Base-by-base conservation (phyloP, 2,329 filamentous ascomycete genomes). In the Neofusicoccum laricinum region DNA sequence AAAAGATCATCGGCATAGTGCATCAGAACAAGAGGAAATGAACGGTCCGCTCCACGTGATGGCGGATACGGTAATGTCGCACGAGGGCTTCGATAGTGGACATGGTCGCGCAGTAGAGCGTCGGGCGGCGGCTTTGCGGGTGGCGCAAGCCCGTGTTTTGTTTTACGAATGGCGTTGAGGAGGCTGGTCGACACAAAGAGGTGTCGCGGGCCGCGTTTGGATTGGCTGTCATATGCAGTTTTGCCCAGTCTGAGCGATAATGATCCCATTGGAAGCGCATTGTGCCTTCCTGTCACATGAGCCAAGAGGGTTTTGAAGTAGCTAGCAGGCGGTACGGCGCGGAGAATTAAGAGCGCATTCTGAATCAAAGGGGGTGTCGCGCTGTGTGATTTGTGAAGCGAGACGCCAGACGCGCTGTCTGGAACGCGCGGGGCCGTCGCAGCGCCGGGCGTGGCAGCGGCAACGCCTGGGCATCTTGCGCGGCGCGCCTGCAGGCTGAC, bases 1-100 rank as follows among this genome's bases (percentile, higher is more conserved):
- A 90, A 53, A 94, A 89, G 81, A 97, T 99, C 75, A 97, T 98
- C 76, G 80, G 86, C 67, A 86, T 84, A 51, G 94, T 97, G 61
- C 90, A 94, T 71, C 83, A 86, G 69, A 77, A 81, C 66, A 81
- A 78, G 71, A 80, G 78, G 72, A 79, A 79, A 72, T 79, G 55
- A 59, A 46, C 55, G 55, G 46, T 36, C 55, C 30, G 34, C 40
- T 46, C 30, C 12, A 48, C 41, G 41, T 36, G 40, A 3, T 36
- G 55, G 46, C 40, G 41, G 55, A 59, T 59, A 46, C n/a, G 41
- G 55, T 36, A 46, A 59, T 46, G 40, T 59, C 55, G 55, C 51
- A 57, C 30, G 49, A 57, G 34, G 21, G n/a, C 25, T 30, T 30
- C 25, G 7, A 30, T 30, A 30, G 25, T 30, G 25, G 25, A 30